Base-by-base conservation (phyloP, 371 early-diverging fungal genomes). In the Cokeromyces recurvatus region DNA sequence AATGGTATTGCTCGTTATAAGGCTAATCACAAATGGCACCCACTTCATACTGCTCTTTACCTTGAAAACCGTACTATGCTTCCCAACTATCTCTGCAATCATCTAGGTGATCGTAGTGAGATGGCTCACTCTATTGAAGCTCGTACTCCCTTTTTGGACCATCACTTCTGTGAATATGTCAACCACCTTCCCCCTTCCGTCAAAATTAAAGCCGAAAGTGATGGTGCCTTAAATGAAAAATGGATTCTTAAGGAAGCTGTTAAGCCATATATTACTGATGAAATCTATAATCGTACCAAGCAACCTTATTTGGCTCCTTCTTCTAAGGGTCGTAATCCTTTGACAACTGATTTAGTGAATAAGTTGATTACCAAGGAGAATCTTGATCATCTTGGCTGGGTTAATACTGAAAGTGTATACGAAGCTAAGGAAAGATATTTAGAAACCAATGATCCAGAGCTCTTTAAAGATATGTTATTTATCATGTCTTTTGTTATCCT, bases 41-140 rank as follows among this genome's bases (percentile, higher is more conserved):
- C 59, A 29, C 50, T 59, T 38, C 59, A 59, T 24, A 50, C 54
- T 22, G 22, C 54, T 22, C 31, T 59, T 34, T 59, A 59, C 38
- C 8, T 49, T 6, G 59, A 59, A 43, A 49, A 42, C 35, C 53
- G 37, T 25, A 54, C 59, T 2, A 42, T 59, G 25, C 38, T 59
- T 5, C 46, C 46, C 22, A 59, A 59, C 20, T 40, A 36, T 20
- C 50, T 59, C 8, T 59, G 54, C 32, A 54, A 54, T 20, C 15
- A 19, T 23, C 50, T 59, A 24, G 59, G 59, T 38, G 59, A 59
- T 29, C 46, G 59, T 32, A 46, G 45, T 37, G 59, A 59, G 48
- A 59, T 59, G 59, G 59, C 59, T 9, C 59, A 59, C 22, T 59
- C 54, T 11, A 36, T 54, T 14, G 59, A 59, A 50, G 59, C 59